Evolutionary conservation across 805 yeast species (phyloP), one percentile per base, ranked within the genome.

Genomic region (Starmerella ratchasimensis): DNA sequence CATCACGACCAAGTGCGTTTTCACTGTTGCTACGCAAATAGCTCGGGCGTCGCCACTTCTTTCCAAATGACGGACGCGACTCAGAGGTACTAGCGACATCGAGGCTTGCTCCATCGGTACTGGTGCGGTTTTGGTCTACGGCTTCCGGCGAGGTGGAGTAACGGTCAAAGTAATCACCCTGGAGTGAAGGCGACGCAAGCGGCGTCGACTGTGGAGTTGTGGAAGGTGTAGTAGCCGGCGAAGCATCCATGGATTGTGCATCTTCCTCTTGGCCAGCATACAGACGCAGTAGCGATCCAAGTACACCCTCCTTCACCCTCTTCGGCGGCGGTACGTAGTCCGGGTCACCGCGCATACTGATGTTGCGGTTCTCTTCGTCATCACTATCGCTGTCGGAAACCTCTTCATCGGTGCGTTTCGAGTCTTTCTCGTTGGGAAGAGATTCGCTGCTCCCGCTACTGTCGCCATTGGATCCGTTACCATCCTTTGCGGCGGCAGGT

Each of bases 291-390:
- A 84, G 64, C 1, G 88, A 73, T 0, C 94, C 80, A 21, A 84
- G 65, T 14, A 84, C 88, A 57, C 96, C 95, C 19, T 84, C 84
- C 48, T 78, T 78, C 10, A 82, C 86, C 37, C 69, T 69, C 29
- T 67, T 63, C 0, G 79, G 80, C 5, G 78, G 72, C 0, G 76
- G 69, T 2, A 74, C 68, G 37, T 69, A 64, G 31, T 69, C 72
- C 22, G 58, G 60, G 14, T 59, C 49, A n/a, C 48, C 50, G 2
- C 45, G 39, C 23, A 42, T 21, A 18, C 23, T 68, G 17, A 35
- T 41, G 14, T 41, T 45, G 6, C 38, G 34, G 9, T 38, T 33
- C 16, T 34, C 38, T n/a, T 42, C 41, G 4, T 32, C 37, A 2
- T 40, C 44, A 21, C 39, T 37, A 7, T 45, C 50, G 13, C 33